Evolutionary conservation across 2,329 filamentous ascomycete species (phyloP), one percentile per base, ranked within the genome.

Genomic region (Periconia macrospinosa): DNA sequence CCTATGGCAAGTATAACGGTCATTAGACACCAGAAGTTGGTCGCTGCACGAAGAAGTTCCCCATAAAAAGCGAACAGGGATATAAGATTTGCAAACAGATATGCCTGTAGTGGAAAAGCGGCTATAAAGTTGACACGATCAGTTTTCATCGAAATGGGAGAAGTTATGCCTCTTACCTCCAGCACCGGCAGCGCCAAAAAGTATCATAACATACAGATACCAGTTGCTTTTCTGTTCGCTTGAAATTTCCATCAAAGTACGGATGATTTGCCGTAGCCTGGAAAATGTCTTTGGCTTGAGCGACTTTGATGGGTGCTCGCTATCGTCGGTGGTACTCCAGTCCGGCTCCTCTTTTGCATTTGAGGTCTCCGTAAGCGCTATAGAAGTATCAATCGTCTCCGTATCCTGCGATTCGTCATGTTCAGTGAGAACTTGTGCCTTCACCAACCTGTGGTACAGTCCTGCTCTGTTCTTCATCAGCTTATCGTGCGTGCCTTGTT

Each of bases 401-500:
- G 51, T 18, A 33, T 35, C 37, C 30, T 37, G 50, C 40, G 41
- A 30, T 15, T 41, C 15, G 27, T n/a, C 41, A 45, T 23, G 51
- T 17, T 42, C 58, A 27, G 15, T 44, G 37, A 63, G 53, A 15
- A 47, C 44, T 41, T 66, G 62, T 15, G 62, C 78, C 2, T 78
- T 75, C 3, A 91, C 87, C 10, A 91, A 80, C 2, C 79, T 81
- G 37, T 81, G 81, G 62, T 91, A 91, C 15, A 86, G 77, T 0
- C 87, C 83, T 6, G 74, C 77, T 1, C 82, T 75, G 33, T 79
- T 72, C 2, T 76, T 68, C 1, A 93, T 77, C 0, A 94, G 80
- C 35, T 83, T 81, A 9, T 89, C 82, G 60, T 94, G 90, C 0
- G 83, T 89, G 0, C 90, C 90, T 56, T 85, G 77, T 68, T 94